These are phyloP conservation scores for Zasmidium cellare DNA, from an alignment of 2,329 filamentous ascomycete species.

Conservation along the genomic window DNA sequence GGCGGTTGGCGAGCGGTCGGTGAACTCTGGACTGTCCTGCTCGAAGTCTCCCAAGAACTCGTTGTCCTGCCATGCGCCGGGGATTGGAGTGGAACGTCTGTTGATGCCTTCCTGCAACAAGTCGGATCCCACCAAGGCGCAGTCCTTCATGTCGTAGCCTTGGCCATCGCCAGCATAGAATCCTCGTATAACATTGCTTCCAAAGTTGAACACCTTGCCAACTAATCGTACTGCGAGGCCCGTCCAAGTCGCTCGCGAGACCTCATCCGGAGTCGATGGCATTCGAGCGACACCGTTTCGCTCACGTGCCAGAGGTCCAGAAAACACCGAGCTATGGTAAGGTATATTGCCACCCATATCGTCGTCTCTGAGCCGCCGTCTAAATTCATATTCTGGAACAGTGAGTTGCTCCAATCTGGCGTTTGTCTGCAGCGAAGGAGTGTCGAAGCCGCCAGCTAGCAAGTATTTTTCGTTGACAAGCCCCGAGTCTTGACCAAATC, in stretches of 20 bases:
- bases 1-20: constrained; percentile 28
- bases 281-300: constrained; percentile 35
- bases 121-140: constrained; percentile 14
- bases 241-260: constrained; percentile 49
- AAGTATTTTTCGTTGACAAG: constrained; percentile 55
- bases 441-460: constrained; percentile 53
- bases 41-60: constrained; percentile 47
- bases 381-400: constrained; percentile 19
- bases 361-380: constrained; percentile 23
- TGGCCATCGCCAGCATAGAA: constrained; percentile 84
- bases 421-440: constrained; percentile 40
- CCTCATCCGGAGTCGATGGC: constrained; percentile 13
- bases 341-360: constrained; percentile 17
- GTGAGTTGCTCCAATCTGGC: constrained; percentile 36
- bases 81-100: constrained; percentile 46
- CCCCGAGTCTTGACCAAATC: constrained; percentile 38
- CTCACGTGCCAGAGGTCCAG: constrained; percentile 35
- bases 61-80: constrained; percentile 56
- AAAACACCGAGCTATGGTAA: constrained; percentile 14
- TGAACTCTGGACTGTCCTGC: constrained; percentile 43
- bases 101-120: constrained; percentile 26
- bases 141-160: constrained; percentile 59
- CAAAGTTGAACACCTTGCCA: constrained; percentile 83
- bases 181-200: constrained; percentile 71
- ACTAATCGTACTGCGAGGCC: constrained; percentile 62